Conservation (phyloP, 169 alveolate species). For the Neospora caninum region DNA sequence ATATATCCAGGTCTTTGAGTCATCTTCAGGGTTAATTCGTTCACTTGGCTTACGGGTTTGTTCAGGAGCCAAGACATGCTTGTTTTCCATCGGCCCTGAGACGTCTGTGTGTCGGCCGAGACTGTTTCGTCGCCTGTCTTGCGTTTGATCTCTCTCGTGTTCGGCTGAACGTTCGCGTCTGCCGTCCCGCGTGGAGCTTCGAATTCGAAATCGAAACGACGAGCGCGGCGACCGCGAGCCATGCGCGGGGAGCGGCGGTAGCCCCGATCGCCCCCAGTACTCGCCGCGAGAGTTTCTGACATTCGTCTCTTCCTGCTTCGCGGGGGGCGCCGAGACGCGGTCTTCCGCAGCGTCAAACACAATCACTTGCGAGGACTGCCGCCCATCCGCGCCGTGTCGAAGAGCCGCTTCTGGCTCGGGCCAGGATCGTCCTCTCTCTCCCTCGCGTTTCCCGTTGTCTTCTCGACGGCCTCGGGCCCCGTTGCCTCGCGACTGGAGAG, state of each 20-base stretch:
- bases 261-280: not conserved
- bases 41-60: too few relatives aligned
- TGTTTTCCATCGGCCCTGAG: too few relatives aligned
- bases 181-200: not conserved
- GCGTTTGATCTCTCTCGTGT: too few relatives aligned
- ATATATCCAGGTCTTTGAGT: not conserved
- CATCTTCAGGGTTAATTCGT: too few relatives aligned
- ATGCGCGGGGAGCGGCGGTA: not conserved
- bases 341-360: not conserved
- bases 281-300: not conserved
- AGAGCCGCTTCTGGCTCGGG: too few relatives aligned
- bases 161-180: not conserved
- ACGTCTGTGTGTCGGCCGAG: too few relatives aligned
- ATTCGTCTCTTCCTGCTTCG: not conserved
- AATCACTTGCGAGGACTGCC: not conserved
- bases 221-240: not conserved
- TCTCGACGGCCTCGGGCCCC: not conserved
- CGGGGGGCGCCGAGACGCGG: not conserved
- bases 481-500: not conserved
- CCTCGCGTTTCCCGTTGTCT: not conserved
- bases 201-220: conserved; percentile 10
- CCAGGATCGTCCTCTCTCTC: too few relatives aligned
- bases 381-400: too few relatives aligned
- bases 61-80: too few relatives aligned
- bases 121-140: too few relatives aligned